Evolutionary conservation across 805 yeast species (phyloP), one percentile per base, ranked within the genome.

Genomic region (Wickerhamomyces rabaulensis): DNA sequence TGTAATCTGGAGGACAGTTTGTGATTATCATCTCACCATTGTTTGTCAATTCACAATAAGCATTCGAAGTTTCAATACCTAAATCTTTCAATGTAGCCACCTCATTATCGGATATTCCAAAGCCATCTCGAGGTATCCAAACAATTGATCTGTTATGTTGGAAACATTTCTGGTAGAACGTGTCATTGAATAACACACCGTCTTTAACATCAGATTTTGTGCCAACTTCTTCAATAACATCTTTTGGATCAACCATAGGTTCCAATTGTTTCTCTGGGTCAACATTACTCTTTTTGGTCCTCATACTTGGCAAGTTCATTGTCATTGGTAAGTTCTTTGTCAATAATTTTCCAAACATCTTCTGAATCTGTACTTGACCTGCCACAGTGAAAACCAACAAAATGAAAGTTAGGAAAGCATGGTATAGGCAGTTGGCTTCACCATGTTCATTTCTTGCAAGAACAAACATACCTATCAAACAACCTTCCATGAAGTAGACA

Each of bases 401-500:
- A 2, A 74, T 38, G 3, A 78, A 58, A 79, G 84, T 83, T 9
- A 77, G 51, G 42, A 75, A 67, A 5, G 78, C 81, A 43, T 76
- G 84, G 21, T 63, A 64, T 45, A 58, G 71, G 67, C 71, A 75
- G 39, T 63, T 70, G 48, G 65, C 74, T 44, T 57, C 60, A 31
- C 71, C 80, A 6, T 65, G 44, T n/a, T 67, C 66, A 55, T 82
- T 74, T 45, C 71, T 69, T 51, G 83, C 82, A 15, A 86, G 63
- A 38, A 87, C 76, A 54, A 87, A 82, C 9, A 88, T 66, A 0
- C 97, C 97, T 38, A 87, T 74, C 55, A 90, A 64, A 51, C 91
- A 85, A 33, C 84, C 69, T 57, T 90, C 95, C 58, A 87, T 70
- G 56, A 90, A 87, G 61, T 90, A 90, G 2, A 90, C 66, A 0